Conservation (phyloP, 2,329 filamentous ascomycete genomes). For the Didymosphaeria variabile region DNA sequence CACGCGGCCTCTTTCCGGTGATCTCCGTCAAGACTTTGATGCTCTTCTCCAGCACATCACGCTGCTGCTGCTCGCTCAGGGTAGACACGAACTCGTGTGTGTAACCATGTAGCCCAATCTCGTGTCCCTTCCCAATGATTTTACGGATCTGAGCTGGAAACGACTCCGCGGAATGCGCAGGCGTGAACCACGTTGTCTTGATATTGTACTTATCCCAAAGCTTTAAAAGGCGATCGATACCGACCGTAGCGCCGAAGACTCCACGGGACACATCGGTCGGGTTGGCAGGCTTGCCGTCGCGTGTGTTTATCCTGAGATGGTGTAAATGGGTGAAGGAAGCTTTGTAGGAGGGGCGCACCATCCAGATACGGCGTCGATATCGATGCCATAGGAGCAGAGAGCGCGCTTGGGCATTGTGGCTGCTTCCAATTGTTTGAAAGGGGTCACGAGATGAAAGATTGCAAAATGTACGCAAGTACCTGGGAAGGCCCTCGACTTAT, state of each 20-base stretch:
- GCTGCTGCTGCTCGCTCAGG: conserved; percentile 54
- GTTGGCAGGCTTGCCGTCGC: conserved; percentile 47
- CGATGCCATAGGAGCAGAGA: conserved; percentile 53
- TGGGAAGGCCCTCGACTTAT: background rate
- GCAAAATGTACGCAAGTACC: no score
- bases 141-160: conserved; percentile 60
- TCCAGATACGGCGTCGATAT: conserved; percentile 51
- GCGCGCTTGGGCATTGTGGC: conserved; percentile 48
- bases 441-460: background rate
- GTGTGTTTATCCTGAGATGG: conserved; percentile 52
- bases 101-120: conserved; percentile 54
- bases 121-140: conserved; percentile 54
- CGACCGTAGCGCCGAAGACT: conserved; percentile 53
- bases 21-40: conserved; percentile 52
- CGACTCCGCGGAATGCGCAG: conserved; percentile 56
- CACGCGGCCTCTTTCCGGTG: conserved; percentile 52
- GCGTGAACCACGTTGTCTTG: conserved; percentile 54
- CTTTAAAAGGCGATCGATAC: conserved; percentile 52
- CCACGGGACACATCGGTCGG: conserved; percentile 52
- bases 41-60: conserved; percentile 49
- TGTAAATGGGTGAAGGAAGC: background rate
- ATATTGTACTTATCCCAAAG: conserved; percentile 54
- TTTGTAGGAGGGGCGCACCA: background rate
- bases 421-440: background rate
- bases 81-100: conserved; percentile 51